phyloP scores from a whole-genome alignment of 225 moss, liverwort and hornwort genomes.

The Thuidium tamariscinum region DNA sequence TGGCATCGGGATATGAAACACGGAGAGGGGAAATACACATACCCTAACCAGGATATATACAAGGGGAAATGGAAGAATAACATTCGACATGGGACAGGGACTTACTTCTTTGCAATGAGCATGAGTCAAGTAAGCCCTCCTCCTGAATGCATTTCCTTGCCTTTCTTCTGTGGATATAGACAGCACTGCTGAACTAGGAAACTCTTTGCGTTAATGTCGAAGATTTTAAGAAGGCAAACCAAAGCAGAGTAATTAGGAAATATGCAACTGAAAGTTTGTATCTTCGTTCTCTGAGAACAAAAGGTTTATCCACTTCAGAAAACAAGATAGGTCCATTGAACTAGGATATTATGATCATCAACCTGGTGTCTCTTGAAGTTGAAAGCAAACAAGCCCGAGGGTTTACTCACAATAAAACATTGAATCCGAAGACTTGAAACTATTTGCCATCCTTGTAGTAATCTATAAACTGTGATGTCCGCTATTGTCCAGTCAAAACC shows the following conservation, averaged over 20 bases:
- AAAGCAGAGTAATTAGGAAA: neutral
- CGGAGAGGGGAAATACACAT: constrained; percentile 73
- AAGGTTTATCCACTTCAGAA: neutral
- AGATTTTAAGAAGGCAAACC: neutral
- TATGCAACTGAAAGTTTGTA: neutral
- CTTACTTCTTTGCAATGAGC: constrained; percentile 76
- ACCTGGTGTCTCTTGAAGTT: neutral
- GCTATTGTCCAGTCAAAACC: neutral
- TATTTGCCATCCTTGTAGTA: neutral
- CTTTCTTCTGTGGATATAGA: neutral
- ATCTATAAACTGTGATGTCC: neutral
- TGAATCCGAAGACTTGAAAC: neutral
- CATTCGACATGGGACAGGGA: constrained; percentile 65
- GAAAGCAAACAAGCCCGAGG: neutral
- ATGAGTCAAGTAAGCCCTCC: constrained; percentile 67
- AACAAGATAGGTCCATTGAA: neutral
- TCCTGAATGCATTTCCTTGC: neutral
- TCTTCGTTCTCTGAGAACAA: neutral
- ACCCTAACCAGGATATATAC: constrained; percentile 75
- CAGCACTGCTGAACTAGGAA: neutral
- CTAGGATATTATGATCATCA: neutral
- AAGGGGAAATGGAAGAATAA: constrained; percentile 77
- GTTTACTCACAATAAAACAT: neutral
- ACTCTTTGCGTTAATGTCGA: neutral
- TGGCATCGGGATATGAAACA: constrained; percentile 70